phyloP scores from a whole-genome alignment of 441 rosid species.

The Omphalea diandra region DNA sequence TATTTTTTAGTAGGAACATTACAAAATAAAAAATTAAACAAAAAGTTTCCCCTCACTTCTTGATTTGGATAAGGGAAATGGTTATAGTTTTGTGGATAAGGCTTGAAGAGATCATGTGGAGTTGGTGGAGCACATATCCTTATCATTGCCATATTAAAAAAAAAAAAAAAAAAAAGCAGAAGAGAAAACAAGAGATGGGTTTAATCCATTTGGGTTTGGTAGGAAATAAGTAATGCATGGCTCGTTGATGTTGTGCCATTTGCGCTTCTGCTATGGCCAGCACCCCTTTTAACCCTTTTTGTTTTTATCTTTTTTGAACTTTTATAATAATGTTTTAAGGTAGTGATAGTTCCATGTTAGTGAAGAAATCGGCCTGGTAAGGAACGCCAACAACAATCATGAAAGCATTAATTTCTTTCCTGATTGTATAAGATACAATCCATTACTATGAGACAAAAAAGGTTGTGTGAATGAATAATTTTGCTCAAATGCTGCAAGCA shows the following conservation, averaged over 20 bases:
- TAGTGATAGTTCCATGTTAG: slow-evolving; percentile 8
- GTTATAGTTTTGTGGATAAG: slow-evolving; percentile 45
- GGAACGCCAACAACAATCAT: not conserved
- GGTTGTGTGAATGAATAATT: slow-evolving; percentile 2
- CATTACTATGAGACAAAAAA: slow-evolving; percentile 11
- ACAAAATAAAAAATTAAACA: not conserved
- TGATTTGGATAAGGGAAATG: slow-evolving; percentile 16
- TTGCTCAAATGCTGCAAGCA: slow-evolving; percentile 16
- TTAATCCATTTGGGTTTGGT: slow-evolving; percentile 33
- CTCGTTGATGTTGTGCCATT: slow-evolving; percentile 4
- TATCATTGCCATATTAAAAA: slow-evolving; percentile 37
- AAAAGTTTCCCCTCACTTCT: not conserved
- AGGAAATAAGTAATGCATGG: slow-evolving; percentile 34
- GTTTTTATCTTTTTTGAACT: not conserved
- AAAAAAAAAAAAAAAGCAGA: slow-evolving; percentile 10
- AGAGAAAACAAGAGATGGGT: slow-evolving; percentile 18
- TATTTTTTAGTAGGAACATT: slow-evolving; percentile 24
- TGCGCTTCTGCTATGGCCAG: not conserved
- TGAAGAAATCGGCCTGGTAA: slow-evolving; percentile 23
- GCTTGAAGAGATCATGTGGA: slow-evolving; percentile 31
- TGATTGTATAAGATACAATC: slow-evolving; percentile 9
- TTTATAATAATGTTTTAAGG: not conserved
- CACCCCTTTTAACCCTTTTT: not conserved
- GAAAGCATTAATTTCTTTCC: slow-evolving; percentile 1
- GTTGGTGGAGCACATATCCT: slow-evolving; percentile 64